Percentiles rank a stretch among this genome's conserved stretches.
Evolutionary conservation across 768 basidiomycete genomes (phyloP).

Genomic region (Ramaria sp.): DNA sequence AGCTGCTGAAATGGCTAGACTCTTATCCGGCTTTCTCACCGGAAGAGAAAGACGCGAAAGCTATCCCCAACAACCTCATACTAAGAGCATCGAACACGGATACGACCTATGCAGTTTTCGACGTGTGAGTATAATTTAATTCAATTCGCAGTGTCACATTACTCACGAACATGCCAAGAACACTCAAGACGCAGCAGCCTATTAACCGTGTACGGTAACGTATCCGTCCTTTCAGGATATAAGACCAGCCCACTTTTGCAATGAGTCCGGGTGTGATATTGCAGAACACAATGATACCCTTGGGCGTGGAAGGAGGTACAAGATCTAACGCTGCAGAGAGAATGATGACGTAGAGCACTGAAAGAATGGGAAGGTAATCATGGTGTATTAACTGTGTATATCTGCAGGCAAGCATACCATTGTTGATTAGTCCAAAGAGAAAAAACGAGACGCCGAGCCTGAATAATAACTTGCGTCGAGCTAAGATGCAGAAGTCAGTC

Average conservation of each 20-base stretch:
- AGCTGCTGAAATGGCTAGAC: background rate
- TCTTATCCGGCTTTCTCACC: too few relatives aligned
- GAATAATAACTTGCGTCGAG: slow-evolving; percentile 16
- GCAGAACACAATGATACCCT: slow-evolving; percentile 90
- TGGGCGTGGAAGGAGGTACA: slow-evolving; percentile 83
- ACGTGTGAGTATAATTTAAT: background rate
- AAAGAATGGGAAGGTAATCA: background rate
- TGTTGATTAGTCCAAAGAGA: slow-evolving; percentile 86
- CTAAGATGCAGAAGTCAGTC: background rate
- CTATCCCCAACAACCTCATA: slow-evolving; percentile 71
- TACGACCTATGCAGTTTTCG: slow-evolving; percentile 51
- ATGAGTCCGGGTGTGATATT: slow-evolving; percentile 84
- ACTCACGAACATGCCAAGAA: slow-evolving; percentile 80
- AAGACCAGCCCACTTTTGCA: slow-evolving; percentile 90
- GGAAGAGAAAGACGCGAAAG: slow-evolving; percentile 77
- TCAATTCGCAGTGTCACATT: background rate
- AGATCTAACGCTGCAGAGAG: slow-evolving; percentile 93
- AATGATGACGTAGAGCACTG: slow-evolving; percentile 93
- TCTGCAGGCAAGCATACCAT: slow-evolving; percentile 37
- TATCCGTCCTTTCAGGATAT: slow-evolving; percentile 77
- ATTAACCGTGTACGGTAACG: slow-evolving; percentile 64
- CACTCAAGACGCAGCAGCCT: slow-evolving; percentile 67
- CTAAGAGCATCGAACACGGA: slow-evolving; percentile 55
- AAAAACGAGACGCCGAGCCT: slow-evolving; percentile 62
- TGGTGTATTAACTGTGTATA: background rate